Percentiles rank a stretch among this genome's conserved stretches.
Evolutionary conservation across 768 basidiomycete species (phyloP).

Genomic region (Russula griseocarnosa): DNA sequence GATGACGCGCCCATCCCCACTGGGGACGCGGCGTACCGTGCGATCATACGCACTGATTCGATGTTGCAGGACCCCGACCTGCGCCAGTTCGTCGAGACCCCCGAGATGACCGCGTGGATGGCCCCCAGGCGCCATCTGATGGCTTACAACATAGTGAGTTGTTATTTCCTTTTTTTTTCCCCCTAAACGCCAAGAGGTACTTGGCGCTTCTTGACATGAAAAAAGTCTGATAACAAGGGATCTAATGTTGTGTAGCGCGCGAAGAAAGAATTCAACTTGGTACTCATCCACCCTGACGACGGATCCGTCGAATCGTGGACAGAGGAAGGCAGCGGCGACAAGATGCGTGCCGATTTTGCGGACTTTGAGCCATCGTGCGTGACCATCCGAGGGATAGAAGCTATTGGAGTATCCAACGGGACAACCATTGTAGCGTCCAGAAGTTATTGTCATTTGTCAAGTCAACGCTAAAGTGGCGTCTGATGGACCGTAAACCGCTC

Average conservation of each 20-base stretch:
- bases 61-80: slow-evolving; percentile 53
- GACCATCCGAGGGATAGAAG: background rate
- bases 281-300: slow-evolving; percentile 39
- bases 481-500: slow-evolving; percentile 42
- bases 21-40: slow-evolving; percentile 61
- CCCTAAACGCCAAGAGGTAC: background rate
- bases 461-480: slow-evolving; percentile 42
- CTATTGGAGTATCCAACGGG: background rate
- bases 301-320: slow-evolving; percentile 44
- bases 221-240: background rate
- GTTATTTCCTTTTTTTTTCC: background rate
- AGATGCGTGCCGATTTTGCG: slow-evolving; percentile 42
- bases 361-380: slow-evolving; percentile 42
- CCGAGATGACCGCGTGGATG: slow-evolving; percentile 59
- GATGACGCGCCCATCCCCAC: slow-evolving; percentile 47
- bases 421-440: slow-evolving; percentile 31
- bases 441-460: slow-evolving; percentile 39
- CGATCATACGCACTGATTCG: slow-evolving; percentile 43
- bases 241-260: slow-evolving; percentile 30
- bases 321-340: slow-evolving; percentile 41
- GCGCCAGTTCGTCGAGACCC: slow-evolving; percentile 44
- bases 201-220: background rate
- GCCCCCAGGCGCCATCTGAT: slow-evolving; percentile 48
- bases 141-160: slow-evolving; percentile 43
- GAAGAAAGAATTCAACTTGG: slow-evolving; percentile 39